These are phyloP conservation scores for Talaromyces amestolkiae DNA, from an alignment of 2,329 filamentous ascomycete genomes.

Conservation along the genomic window DNA sequence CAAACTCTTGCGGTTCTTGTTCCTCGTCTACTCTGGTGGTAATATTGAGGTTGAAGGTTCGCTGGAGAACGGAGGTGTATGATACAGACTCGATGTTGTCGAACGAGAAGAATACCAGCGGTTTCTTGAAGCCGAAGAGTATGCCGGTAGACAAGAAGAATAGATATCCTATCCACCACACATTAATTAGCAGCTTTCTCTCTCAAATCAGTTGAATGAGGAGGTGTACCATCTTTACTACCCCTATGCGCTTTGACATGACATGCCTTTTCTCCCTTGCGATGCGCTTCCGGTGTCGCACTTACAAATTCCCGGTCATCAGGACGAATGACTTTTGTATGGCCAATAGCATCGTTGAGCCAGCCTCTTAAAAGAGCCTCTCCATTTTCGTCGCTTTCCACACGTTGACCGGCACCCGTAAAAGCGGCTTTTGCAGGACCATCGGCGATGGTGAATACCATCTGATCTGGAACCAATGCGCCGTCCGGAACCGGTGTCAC, in stretches of 20 bases:
- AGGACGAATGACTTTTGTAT: slow-evolving; percentile 52
- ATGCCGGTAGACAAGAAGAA: slow-evolving; percentile 63
- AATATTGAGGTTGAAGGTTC: slow-evolving; percentile 65
- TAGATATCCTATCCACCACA: slow-evolving; percentile 52
- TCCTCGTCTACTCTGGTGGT: slow-evolving; percentile 38
- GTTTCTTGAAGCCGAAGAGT: slow-evolving; percentile 65
- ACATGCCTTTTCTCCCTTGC: slow-evolving; percentile 62
- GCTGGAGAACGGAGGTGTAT: slow-evolving; percentile 63
- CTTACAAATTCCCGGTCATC: slow-evolving; percentile 59
- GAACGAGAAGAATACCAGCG: slow-evolving; percentile 61
- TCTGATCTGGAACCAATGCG: slow-evolving; percentile 49
- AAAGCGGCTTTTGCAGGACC: slow-evolving; percentile 48
- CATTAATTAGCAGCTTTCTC: slow-evolving; percentile 9
- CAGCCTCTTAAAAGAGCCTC: slow-evolving; percentile 44
- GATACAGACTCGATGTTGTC: slow-evolving; percentile 58
- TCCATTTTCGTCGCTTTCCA: slow-evolving; percentile 46
- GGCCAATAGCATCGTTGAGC: slow-evolving; percentile 50
- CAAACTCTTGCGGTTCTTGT: slow-evolving; percentile 55
- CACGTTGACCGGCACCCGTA: slow-evolving; percentile 42
- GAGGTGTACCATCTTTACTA: slow-evolving; percentile 59
- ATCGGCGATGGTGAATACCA: slow-evolving; percentile 61
- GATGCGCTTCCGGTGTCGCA: slow-evolving; percentile 58
- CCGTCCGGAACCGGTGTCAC: slow-evolving; percentile 47
- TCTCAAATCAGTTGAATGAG: not conserved
- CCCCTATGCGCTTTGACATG: slow-evolving; percentile 64